phyloP scores from a whole-genome alignment of 169 alveolate genomes.

The Cryptosporidium meleagridis region DNA sequence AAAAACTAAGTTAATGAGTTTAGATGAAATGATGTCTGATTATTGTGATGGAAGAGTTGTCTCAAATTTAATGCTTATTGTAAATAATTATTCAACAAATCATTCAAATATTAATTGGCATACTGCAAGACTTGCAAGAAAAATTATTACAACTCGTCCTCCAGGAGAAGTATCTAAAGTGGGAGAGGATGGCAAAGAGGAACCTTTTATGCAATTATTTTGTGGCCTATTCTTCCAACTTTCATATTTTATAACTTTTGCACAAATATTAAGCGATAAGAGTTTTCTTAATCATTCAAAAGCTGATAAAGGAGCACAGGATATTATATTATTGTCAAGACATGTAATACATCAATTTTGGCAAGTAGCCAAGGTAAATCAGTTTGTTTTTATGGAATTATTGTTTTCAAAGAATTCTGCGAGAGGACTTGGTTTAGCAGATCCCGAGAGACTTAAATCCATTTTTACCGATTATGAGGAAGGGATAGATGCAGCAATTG shows the following conservation, averaged over 20 bases:
- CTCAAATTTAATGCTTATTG: slow-evolving; percentile 27
- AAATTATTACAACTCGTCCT: slow-evolving; percentile 61
- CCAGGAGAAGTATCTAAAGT: neutral
- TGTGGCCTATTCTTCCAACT: slow-evolving; percentile 69
- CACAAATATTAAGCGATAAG: slow-evolving; percentile 39
- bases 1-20: slow-evolving; percentile 38
- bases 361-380: slow-evolving; percentile 43
- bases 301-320: slow-evolving; percentile 59
- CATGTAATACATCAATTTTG: slow-evolving; percentile 64
- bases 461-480: slow-evolving; percentile 53
- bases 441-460: slow-evolving; percentile 67
- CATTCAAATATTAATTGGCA: slow-evolving; percentile 73
- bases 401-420: slow-evolving; percentile 65
- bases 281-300: slow-evolving; percentile 8
- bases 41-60: slow-evolving; percentile 68
- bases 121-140: slow-evolving; percentile 62
- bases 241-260: slow-evolving; percentile 50
- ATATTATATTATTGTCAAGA: slow-evolving; percentile 41
- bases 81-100: slow-evolving; percentile 40
- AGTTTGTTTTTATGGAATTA: slow-evolving; percentile 53
- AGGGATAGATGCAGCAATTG: slow-evolving; percentile 51
- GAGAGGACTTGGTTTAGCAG: slow-evolving; percentile 68
- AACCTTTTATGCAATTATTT: slow-evolving; percentile 15
- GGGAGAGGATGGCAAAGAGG: neutral
- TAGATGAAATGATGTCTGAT: slow-evolving; percentile 66